Evolutionary conservation across 371 early-diverging fungal genomes (phyloP), one percentile per base, ranked within the genome.

Genomic region (Mortierella sp.): DNA sequence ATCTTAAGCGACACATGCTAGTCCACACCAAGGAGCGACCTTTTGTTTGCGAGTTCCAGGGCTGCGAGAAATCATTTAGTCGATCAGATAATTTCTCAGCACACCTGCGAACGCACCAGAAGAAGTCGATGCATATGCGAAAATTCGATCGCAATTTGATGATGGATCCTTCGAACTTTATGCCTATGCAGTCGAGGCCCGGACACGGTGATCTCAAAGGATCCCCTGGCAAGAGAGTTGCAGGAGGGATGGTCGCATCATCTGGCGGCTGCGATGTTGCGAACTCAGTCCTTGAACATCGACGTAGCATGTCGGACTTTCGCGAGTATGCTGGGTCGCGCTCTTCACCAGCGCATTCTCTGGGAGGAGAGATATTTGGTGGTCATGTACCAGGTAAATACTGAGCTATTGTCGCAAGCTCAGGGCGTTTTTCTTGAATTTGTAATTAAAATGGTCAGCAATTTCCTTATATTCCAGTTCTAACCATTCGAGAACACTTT

Each of bases 1-100:
- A 95, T 70, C 76, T 95, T 50, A 92, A 93, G 57, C 73, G 96
- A 11, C 95, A 94, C 66, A 86, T 87, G 83, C 68, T 92, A 9
- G 87, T 88, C 46, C 89, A 88, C 37, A 85, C 89, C 9, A 87
- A 86, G 24, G 87, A 87, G 57, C 78, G 87, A 21, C 86, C 93
- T 31, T 90, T 86, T 78, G 83, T 84, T n/a, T 93, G 93, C 60
- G 84, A 82, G 44, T 84, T 84, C 30, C 82, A 82, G 31, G 86
- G 85, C 8, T 93, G 93, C 64, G 84, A 86, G 23, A 90, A 90
- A 66, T 81, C 85, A 5, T 93, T 93, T 60, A 87, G 91, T 56
- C 86, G 93, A 28, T 90, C 90, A 8, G 93, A 93, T 64, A 91
- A 93, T 68, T 88, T 85, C 53, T 83, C 85, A 53, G 86, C 88